These are phyloP conservation scores for Monilinia fructigena DNA, from an alignment of 2,329 filamentous ascomycete species.

Conservation along the genomic window DNA sequence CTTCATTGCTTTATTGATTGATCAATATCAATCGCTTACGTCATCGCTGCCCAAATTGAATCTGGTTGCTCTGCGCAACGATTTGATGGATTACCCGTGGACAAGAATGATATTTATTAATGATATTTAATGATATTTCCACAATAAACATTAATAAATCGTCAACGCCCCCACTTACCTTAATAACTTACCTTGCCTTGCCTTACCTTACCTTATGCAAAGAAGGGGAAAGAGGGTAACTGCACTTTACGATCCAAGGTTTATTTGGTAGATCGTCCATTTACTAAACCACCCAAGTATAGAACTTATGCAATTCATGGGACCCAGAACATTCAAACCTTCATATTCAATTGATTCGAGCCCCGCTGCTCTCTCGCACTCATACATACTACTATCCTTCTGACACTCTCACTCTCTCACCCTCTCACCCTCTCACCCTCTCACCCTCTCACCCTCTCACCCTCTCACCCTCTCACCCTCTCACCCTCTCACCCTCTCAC, in stretches of 20 bases:
- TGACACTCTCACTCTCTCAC: background rate
- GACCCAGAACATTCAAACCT: slow-evolving; percentile 12
- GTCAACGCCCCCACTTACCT: background rate
- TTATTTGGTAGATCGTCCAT: background rate
- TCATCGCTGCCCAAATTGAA: background rate
- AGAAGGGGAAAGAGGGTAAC: background rate
- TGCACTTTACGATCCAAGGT: background rate
- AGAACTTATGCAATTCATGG: slow-evolving; percentile 2
- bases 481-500: background rate
- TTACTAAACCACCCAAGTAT: too few relatives aligned
- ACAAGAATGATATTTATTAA: too few relatives aligned
- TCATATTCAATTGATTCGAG: slow-evolving; percentile 9
- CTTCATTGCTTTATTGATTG: too few relatives aligned
- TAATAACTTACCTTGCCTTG: too few relatives aligned
- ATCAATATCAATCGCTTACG: slow-evolving; percentile 3
- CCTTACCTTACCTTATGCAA: background rate
- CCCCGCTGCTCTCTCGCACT: background rate
- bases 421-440: background rate
- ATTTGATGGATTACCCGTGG: too few relatives aligned
- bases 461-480: background rate
- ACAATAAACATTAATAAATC: slow-evolving; percentile 9
- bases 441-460: background rate
- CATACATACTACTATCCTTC: too few relatives aligned
- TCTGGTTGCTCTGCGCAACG: slow-evolving; percentile 15
- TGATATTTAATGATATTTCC: background rate